A percentile compares a stretch with the other conserved stretches of the same genome.
phyloP scores from a whole-genome alignment of 2,329 filamentous ascomycete genomes.

The Xylaria sp. region DNA sequence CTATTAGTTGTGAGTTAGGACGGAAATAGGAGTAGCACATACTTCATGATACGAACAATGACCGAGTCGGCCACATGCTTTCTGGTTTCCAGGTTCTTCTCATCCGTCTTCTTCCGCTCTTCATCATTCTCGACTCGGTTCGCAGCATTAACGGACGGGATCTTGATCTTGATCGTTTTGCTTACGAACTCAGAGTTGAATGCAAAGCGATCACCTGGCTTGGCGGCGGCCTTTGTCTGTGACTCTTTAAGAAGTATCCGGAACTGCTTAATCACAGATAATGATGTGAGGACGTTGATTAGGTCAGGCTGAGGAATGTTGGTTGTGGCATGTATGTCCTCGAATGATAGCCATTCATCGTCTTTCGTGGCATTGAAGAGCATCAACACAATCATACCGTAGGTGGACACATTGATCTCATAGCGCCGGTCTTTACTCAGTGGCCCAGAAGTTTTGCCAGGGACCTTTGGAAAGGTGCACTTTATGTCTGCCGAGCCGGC shows the following conservation, averaged over 20 bases:
- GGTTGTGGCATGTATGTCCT: constrained; percentile 85
- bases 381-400: constrained; percentile 88
- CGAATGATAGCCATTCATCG: constrained; percentile 65
- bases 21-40: constrained; percentile 48
- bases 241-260: constrained; percentile 84
- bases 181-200: constrained; percentile 87
- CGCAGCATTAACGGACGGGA: constrained; percentile 81
- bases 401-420: constrained; percentile 91
- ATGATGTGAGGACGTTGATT: constrained; percentile 79
- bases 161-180: constrained; percentile 88
- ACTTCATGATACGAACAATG: constrained; percentile 88
- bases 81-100: constrained; percentile 78
- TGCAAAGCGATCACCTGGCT: constrained; percentile 78
- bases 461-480: constrained; percentile 78
- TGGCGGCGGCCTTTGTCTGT: constrained; percentile 76
- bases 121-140: constrained; percentile 85
- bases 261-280: constrained; percentile 82
- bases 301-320: constrained; percentile 82
- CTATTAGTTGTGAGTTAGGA: constrained; percentile 17
- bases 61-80: constrained; percentile 79
- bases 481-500: constrained; percentile 86
- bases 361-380: constrained; percentile 84
- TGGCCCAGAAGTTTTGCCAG: constrained; percentile 73
- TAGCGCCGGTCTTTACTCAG: constrained; percentile 77
- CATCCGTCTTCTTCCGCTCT: constrained; percentile 76